Evolutionary conservation across 768 basidiomycete genomes (phyloP).

Genomic region (Daedaleopsis sinensis): DNA sequence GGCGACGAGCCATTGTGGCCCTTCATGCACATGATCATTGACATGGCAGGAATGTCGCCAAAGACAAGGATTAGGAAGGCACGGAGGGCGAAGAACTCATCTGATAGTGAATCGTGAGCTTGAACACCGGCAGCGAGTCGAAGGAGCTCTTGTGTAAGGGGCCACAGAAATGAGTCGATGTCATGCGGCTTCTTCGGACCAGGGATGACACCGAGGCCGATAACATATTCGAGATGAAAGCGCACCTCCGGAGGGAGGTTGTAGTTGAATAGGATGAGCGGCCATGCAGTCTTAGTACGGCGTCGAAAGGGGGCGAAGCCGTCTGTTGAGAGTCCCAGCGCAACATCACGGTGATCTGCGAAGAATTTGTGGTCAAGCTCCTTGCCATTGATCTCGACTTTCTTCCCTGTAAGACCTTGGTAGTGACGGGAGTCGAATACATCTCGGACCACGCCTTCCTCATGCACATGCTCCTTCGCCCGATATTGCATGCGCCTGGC

Average conservation of each 20-base stretch:
- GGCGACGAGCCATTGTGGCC: slow-evolving; percentile 29
- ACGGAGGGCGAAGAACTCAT: slow-evolving; percentile 23
- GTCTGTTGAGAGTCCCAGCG: slow-evolving; percentile 44
- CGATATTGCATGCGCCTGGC: slow-evolving; percentile 35
- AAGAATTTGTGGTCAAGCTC: slow-evolving; percentile 36
- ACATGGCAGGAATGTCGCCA: slow-evolving; percentile 31
- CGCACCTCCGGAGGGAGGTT: slow-evolving; percentile 42
- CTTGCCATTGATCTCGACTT: slow-evolving; percentile 33
- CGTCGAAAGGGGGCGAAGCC: slow-evolving; percentile 43
- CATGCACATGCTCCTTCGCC: slow-evolving; percentile 6
- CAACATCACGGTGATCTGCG: slow-evolving; percentile 40
- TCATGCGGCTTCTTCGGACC: slow-evolving; percentile 29
- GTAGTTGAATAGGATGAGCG: slow-evolving; percentile 43
- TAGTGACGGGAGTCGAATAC: slow-evolving; percentile 42
- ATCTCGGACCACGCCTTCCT: slow-evolving; percentile 31
- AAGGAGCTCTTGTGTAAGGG: slow-evolving; percentile 29
- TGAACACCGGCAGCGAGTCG: slow-evolving; percentile 26
- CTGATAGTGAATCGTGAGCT: slow-evolving; percentile 13
- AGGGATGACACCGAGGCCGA: slow-evolving; percentile 30
- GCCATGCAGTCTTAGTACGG: slow-evolving; percentile 35
- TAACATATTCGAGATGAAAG: slow-evolving; percentile 24
- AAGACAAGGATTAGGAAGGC: slow-evolving; percentile 26
- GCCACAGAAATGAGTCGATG: slow-evolving; percentile 31
- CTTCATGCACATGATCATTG: slow-evolving; percentile 30
- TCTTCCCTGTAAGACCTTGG: slow-evolving; percentile 18